Conservation (phyloP, 2,329 filamentous ascomycete genomes). For the Colletotrichum navitas region DNA sequence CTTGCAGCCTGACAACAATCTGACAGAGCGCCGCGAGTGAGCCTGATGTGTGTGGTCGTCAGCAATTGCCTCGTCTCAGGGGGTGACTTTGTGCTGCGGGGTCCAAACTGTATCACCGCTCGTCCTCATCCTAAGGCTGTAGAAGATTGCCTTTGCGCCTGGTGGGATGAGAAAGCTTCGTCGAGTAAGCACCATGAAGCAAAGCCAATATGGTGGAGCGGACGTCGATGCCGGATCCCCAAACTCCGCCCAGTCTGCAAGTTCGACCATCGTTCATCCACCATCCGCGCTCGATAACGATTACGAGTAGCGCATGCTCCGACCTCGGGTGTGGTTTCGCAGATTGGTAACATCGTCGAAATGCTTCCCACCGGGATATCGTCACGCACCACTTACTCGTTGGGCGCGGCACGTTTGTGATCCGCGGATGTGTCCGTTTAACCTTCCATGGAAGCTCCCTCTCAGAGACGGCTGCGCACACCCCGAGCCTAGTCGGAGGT, state of each 20-base stretch:
- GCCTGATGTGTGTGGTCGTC: too few species aligned
- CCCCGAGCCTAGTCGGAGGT: neutral
- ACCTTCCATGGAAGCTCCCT: too few species aligned
- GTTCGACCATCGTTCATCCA: too few species aligned
- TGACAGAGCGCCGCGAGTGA: constrained; percentile 10
- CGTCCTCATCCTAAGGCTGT: neutral
- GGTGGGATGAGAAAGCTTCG: neutral
- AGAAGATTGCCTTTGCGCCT: neutral
- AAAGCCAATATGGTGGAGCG: neutral
- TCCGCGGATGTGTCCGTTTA: neutral
- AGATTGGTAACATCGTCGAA: neutral
- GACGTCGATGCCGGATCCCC: neutral
- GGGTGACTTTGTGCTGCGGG: neutral
- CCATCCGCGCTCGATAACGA: neutral
- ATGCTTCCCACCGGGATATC: neutral
- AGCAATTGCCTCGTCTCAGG: neutral
- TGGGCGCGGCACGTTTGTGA: neutral
- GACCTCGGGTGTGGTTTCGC: neutral
- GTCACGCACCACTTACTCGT: neutral
- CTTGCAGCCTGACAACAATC: constrained; percentile 18
- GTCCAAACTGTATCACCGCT: neutral
- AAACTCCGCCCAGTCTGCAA: neutral
- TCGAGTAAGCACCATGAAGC: neutral
- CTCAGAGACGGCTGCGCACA: neutral
- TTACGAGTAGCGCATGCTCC: neutral